A percentile compares a stretch with the other conserved stretches of the same genome.
phyloP scores from a whole-genome alignment of 2,329 filamentous ascomycete genomes.

The Trichoderma sp. region DNA sequence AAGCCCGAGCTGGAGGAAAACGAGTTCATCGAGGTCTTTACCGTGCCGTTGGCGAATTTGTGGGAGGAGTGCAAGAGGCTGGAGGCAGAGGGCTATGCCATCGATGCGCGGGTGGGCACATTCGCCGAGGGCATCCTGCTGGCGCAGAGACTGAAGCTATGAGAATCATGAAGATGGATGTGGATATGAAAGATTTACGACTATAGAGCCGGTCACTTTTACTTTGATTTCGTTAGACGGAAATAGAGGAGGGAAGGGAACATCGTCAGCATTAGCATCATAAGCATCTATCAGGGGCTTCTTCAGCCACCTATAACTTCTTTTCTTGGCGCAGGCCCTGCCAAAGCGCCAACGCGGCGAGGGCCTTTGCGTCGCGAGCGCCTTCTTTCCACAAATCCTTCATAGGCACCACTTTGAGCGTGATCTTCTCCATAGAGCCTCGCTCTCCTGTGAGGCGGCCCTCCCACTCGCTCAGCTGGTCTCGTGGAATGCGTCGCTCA shows the following conservation, averaged over 20 bases:
- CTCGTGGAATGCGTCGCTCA: slow-evolving; percentile 55
- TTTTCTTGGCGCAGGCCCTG: slow-evolving; percentile 57
- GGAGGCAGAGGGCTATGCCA: slow-evolving; percentile 72
- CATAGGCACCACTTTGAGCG: slow-evolving; percentile 61
- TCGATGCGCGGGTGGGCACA: slow-evolving; percentile 78
- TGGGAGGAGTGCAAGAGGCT: slow-evolving; percentile 69
- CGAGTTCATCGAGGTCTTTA: slow-evolving; percentile 82
- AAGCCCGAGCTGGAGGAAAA: slow-evolving; percentile 74
- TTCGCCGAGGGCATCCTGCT: slow-evolving; percentile 78
- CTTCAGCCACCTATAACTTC: slow-evolving; percentile 39
- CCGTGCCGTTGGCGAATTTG: slow-evolving; percentile 64
- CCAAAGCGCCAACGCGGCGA: slow-evolving; percentile 62
- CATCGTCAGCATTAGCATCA: background rate
- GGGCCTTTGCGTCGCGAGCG: slow-evolving; percentile 61
- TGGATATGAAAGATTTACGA: background rate
- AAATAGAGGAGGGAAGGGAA: background rate
- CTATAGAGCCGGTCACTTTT: background rate
- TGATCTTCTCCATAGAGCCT: slow-evolving; percentile 64
- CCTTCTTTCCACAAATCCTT: slow-evolving; percentile 62
- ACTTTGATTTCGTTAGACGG: background rate
- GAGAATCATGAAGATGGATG: background rate
- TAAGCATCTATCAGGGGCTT: background rate
- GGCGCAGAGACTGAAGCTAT: slow-evolving; percentile 60
- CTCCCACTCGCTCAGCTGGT: slow-evolving; percentile 57
- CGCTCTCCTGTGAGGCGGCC: slow-evolving; percentile 62